Conservation (phyloP, 768 basidiomycete genomes). For the Mycena metata region DNA sequence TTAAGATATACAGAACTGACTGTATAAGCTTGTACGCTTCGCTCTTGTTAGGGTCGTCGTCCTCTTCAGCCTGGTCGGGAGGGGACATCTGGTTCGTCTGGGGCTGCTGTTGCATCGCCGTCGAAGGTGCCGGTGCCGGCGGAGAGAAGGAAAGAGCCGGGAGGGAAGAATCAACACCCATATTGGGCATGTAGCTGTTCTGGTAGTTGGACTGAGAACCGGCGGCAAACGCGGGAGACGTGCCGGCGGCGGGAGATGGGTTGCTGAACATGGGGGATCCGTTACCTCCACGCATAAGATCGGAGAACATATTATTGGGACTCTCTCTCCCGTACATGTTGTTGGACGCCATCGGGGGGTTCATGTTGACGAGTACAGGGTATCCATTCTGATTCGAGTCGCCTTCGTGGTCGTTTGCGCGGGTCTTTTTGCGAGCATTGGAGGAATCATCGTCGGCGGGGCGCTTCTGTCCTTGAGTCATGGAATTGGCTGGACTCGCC, state of each 20-base stretch:
- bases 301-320: constrained; percentile 67
- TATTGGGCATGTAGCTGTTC: constrained; percentile 67
- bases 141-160: constrained; percentile 63
- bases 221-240: constrained; percentile 57
- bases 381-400: constrained; percentile 60
- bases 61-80: constrained; percentile 67
- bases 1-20: constrained; percentile 54
- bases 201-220: constrained; percentile 57
- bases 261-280: constrained; percentile 70
- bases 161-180: constrained; percentile 69
- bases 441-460: constrained; percentile 63
- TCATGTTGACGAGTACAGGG: constrained; percentile 70
- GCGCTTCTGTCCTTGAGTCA: constrained; percentile 60
- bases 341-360: constrained; percentile 50
- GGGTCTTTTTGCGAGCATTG: constrained; percentile 62
- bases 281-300: constrained; percentile 67
- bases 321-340: constrained; percentile 63
- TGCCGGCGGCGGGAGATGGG: constrained; percentile 47
- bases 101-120: constrained; percentile 50
- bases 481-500: constrained; percentile 37
- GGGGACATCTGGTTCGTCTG: constrained; percentile 44
- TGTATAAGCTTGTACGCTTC: constrained; percentile 89
- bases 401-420: constrained; percentile 57
- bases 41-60: constrained; percentile 78
- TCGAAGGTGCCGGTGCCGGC: constrained; percentile 42